Evolutionary conservation across 257 asterid species (phyloP).

Genomic region (Osmanthus fragrans): DNA sequence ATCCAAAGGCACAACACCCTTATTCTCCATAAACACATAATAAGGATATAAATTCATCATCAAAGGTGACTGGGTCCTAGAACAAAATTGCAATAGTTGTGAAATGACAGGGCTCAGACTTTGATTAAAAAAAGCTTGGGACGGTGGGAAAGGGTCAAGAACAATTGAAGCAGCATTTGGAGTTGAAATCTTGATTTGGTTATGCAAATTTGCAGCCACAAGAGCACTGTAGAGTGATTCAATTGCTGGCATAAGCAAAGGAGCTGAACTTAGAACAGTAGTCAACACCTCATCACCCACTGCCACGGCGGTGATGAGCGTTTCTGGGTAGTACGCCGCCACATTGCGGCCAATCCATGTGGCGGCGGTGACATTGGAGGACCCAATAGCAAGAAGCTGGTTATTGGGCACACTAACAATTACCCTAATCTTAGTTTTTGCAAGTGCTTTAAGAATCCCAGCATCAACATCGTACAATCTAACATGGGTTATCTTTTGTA

Average conservation of each 20-base stretch:
- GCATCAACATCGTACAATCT: conserved; percentile 81
- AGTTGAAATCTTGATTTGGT: conserved; percentile 77
- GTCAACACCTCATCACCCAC: conserved; percentile 94
- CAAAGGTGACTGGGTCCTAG: conserved; percentile 45
- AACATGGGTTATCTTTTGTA: conserved; percentile 76
- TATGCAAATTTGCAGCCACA: conserved; percentile 84
- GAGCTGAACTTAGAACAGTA: conserved; percentile 77
- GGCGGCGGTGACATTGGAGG: conserved; percentile 95
- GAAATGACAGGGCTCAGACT: conserved; percentile 34
- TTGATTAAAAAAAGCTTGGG: conserved; percentile 53
- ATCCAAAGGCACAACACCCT: conserved; percentile 52
- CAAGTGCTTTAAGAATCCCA: conserved; percentile 71
- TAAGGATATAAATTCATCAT: conserved; percentile 59
- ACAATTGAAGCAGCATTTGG: conserved; percentile 70
- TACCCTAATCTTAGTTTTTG: conserved; percentile 84
- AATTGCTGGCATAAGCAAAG: conserved; percentile 88
- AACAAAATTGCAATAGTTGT: conserved; percentile 38
- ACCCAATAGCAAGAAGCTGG: conserved; percentile 89
- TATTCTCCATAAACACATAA: conserved; percentile 52
- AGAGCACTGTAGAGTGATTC: conserved; percentile 89
- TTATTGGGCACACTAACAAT: conserved; percentile 89
- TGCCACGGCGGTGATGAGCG: conserved; percentile 76
- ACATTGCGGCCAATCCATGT: conserved; percentile 88
- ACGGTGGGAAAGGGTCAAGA: conserved; percentile 54
- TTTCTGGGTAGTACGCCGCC: conserved; percentile 77